phyloP scores from a whole-genome alignment of 2,329 filamentous ascomycete species.

The Torrubiellomyces zombiae region DNA sequence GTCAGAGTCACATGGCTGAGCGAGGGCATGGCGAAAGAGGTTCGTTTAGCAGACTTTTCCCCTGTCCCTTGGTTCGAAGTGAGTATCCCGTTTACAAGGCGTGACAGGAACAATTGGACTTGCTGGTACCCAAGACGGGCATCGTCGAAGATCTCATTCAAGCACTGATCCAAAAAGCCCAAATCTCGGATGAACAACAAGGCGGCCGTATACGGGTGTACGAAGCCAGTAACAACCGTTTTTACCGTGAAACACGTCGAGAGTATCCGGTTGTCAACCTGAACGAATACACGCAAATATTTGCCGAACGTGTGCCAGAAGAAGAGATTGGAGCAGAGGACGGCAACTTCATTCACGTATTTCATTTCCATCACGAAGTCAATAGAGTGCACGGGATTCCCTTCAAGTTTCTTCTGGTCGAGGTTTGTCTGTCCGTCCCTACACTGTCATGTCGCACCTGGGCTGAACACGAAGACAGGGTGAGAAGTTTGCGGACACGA shows the following conservation, averaged over 20 bases:
- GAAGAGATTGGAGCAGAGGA: slow-evolving; percentile 46
- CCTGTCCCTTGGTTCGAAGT: background rate
- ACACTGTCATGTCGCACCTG: no score
- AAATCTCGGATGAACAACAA: slow-evolving; percentile 55
- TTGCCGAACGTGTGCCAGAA: slow-evolving; percentile 66
- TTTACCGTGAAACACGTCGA: slow-evolving; percentile 58
- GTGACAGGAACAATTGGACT: slow-evolving; percentile 53
- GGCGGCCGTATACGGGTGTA: slow-evolving; percentile 61
- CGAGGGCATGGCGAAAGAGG: slow-evolving; percentile 84
- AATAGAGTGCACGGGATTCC: slow-evolving; percentile 74
- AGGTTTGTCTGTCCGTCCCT: no score
- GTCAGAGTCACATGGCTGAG: slow-evolving; percentile 72
- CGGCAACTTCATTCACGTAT: slow-evolving; percentile 53
- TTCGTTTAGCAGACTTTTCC: slow-evolving; percentile 20
- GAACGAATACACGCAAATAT: slow-evolving; percentile 70
- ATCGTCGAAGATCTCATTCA: slow-evolving; percentile 63
- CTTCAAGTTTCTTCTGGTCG: slow-evolving; percentile 75
- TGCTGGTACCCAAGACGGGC: slow-evolving; percentile 79
- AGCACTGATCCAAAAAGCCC: slow-evolving; percentile 63
- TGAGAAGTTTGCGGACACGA: slow-evolving; percentile 80
- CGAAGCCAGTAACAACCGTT: slow-evolving; percentile 67
- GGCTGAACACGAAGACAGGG: no score
- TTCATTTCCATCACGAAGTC: slow-evolving; percentile 86
- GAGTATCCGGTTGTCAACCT: slow-evolving; percentile 64
- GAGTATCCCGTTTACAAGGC: background rate